Evolutionary conservation across 2,329 filamentous ascomycete species (phyloP).

Genomic region (Pseudogymnoascus sp.): DNA sequence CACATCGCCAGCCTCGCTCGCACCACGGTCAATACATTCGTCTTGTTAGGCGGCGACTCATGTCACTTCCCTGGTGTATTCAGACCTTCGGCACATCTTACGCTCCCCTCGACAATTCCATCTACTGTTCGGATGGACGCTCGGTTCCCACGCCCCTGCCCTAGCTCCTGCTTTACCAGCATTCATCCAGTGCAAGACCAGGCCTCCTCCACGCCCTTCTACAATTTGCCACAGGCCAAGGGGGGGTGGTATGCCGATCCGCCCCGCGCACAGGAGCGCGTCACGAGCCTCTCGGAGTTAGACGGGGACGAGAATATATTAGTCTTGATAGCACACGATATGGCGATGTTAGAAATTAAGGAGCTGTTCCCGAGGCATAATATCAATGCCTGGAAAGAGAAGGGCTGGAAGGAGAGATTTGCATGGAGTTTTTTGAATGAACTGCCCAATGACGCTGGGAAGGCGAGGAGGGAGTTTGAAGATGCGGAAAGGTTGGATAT

Average conservation of each 20-base stretch:
- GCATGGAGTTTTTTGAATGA: slow-evolving; percentile 9
- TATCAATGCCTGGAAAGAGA: slow-evolving; percentile 12
- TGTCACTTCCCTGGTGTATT: slow-evolving; percentile 34
- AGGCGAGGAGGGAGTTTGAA: not conserved
- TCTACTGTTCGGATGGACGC: slow-evolving; percentile 21
- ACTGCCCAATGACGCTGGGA: not conserved
- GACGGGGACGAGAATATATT: not conserved
- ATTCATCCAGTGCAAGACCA: slow-evolving; percentile 29
- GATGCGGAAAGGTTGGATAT: not conserved
- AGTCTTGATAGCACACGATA: slow-evolving; percentile 2
- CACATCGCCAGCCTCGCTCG: slow-evolving; percentile 38
- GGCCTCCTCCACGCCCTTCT: slow-evolving; percentile 21
- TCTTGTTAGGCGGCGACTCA: slow-evolving; percentile 39
- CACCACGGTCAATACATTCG: slow-evolving; percentile 31
- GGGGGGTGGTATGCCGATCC: slow-evolving; percentile 11
- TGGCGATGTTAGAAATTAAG: not conserved
- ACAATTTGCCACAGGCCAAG: slow-evolving; percentile 20
- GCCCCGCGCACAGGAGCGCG: slow-evolving; percentile 27
- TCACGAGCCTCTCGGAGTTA: slow-evolving; percentile 34
- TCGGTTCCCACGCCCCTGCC: not conserved
- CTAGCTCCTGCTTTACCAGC: slow-evolving; percentile 1
- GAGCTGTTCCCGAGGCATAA: slow-evolving; percentile 1
- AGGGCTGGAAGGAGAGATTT: slow-evolving; percentile 11
- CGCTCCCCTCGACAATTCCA: slow-evolving; percentile 29
- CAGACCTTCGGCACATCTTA: slow-evolving; percentile 34